phyloP scores from a whole-genome alignment of 208 protist species.

The Crithidia thermophila region DNA sequence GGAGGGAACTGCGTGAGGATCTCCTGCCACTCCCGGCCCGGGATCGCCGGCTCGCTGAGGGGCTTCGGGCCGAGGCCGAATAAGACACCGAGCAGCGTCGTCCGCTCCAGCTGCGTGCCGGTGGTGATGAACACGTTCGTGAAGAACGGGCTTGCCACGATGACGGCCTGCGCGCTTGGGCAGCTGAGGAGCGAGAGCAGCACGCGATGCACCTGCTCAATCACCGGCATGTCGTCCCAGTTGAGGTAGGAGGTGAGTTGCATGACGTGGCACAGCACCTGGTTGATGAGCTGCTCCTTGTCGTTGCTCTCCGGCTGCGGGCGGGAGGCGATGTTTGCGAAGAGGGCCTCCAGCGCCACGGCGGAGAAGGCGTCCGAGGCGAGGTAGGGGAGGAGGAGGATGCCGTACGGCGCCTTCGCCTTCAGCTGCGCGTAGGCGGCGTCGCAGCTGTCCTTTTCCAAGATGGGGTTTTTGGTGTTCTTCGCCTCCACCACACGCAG shows the following conservation, averaged over 20 bases:
- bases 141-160: conserved; percentile 69
- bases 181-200: conserved; percentile 58
- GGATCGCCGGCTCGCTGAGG: conserved; percentile 2
- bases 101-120: conserved; percentile 67
- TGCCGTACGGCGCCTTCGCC: conserved; percentile 40
- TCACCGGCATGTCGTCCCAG: conserved; percentile 47
- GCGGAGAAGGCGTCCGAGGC: conserved; percentile 61
- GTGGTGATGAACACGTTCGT: conserved; percentile 40
- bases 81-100: conserved; percentile 76
- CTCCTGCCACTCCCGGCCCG: conserved; percentile 30
- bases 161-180: conserved; percentile 31
- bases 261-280: conserved; percentile 65
- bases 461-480: conserved; percentile 39
- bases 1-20: conserved; percentile 57
- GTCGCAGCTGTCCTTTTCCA: conserved; percentile 43
- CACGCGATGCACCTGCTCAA: conserved; percentile 50
- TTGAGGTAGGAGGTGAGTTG: conserved; percentile 48
- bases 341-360: conserved; percentile 60
- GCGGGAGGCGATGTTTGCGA: conserved; percentile 56
- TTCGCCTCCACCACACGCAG: conserved; percentile 42
- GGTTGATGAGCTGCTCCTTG: conserved; percentile 60
- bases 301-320: conserved; percentile 33
- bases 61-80: conserved; percentile 59
- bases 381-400: conserved; percentile 79
- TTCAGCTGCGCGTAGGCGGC: conserved; percentile 51